phyloP scores from a whole-genome alignment of 78 protist species.

The Creolimax fragrantissima region DNA sequence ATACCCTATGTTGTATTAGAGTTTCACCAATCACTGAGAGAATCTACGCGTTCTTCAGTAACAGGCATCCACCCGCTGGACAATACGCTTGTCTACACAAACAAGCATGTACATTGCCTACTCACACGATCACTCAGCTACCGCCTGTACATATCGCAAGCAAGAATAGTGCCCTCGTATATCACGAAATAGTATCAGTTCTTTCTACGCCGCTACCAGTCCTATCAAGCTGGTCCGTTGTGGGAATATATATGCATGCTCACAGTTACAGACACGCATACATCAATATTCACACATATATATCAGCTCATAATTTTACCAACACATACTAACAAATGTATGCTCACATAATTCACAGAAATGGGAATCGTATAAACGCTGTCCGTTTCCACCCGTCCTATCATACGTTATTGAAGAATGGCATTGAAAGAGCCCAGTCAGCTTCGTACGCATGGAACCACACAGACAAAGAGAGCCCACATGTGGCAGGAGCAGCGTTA shows the following conservation, averaged over 20 bases:
- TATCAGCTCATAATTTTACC: not conserved
- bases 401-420: conserved; percentile 8
- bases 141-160: not conserved
- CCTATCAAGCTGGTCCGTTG: no score
- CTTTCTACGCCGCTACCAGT: no score
- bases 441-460: conserved; percentile 9
- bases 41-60: no score
- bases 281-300: not conserved
- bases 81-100: not conserved
- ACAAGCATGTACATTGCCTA: not conserved
- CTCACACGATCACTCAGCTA: not conserved
- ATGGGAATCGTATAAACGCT: conserved; percentile 24
- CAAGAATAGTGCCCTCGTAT: not conserved
- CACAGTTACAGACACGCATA: not conserved
- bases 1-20: no score
- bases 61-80: no score
- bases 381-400: conserved; percentile 12
- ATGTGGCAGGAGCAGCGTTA: conserved; percentile 10
- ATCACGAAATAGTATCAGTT: not conserved
- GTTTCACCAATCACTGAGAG: no score
- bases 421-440: not conserved
- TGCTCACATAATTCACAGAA: not conserved
- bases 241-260: not conserved
- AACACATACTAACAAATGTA: not conserved
- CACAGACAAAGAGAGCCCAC: not conserved